Evolutionary conservation across 495 filamentous ascomycete species (phyloP).

Genomic region (Trypethelium eluteriae): DNA sequence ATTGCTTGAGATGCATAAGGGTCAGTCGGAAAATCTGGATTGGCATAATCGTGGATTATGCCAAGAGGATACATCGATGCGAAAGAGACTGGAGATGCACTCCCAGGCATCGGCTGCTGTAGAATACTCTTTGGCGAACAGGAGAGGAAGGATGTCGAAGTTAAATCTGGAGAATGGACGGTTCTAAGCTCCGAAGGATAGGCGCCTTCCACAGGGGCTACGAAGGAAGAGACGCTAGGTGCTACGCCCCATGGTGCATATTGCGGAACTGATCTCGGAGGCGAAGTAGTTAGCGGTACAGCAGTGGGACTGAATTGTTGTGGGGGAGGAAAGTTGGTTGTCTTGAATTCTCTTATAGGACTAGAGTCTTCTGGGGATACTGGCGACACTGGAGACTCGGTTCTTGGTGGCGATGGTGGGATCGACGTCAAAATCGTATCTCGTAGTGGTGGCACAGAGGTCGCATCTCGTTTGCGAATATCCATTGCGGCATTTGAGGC

Average conservation of each 20-base stretch:
- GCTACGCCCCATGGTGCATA: not conserved
- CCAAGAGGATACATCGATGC: not conserved
- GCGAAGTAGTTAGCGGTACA: not conserved
- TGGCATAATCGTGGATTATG: not conserved
- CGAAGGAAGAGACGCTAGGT: not conserved
- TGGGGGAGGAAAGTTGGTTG: not conserved
- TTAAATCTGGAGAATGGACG: not conserved
- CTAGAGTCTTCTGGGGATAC: not conserved
- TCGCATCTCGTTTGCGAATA: not conserved
- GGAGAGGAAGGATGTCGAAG: not conserved
- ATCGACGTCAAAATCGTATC: not conserved
- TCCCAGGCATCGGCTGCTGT: not conserved
- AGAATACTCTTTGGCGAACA: not conserved
- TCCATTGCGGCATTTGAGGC: not conserved
- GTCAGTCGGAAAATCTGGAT: not conserved
- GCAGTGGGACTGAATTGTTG: not conserved
- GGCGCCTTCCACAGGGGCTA: not conserved
- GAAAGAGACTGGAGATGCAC: not conserved
- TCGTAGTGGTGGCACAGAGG: not conserved
- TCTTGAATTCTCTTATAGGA: not conserved
- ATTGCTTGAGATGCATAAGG: not conserved
- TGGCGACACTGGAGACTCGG: not conserved
- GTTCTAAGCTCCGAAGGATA: not conserved
- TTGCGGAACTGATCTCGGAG: not conserved
- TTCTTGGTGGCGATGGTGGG: slow-evolving; percentile 3